These are phyloP conservation scores for Leucocoprinus leucothites DNA, from an alignment of 768 basidiomycete genomes.

Conservation along the genomic window DNA sequence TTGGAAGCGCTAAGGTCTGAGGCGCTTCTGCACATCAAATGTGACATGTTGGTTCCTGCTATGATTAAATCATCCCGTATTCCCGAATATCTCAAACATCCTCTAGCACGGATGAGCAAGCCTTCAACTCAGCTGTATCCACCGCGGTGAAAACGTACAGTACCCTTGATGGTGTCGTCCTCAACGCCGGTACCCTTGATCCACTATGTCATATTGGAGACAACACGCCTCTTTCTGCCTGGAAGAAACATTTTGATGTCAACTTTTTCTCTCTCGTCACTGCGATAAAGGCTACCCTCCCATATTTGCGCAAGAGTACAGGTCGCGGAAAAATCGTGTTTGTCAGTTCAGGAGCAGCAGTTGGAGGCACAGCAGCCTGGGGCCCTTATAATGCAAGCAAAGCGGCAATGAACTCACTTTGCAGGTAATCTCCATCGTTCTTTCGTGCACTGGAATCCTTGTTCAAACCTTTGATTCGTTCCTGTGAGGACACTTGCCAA, in stretches of 20 bases:
- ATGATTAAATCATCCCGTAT: constrained; percentile 5
- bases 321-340: constrained; percentile 70
- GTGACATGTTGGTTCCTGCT: constrained; percentile 66
- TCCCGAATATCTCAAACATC: constrained; percentile 11
- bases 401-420: constrained; percentile 86
- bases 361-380: constrained; percentile 67
- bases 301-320: constrained; percentile 60
- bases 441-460: not conserved
- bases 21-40: constrained; percentile 53
- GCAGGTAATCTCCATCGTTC: constrained; percentile 42
- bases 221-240: constrained; percentile 47
- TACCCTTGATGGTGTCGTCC: constrained; percentile 69
- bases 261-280: constrained; percentile 86
- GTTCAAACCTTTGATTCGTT: not conserved
- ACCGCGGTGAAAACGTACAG: constrained; percentile 52
- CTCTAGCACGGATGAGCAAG: constrained; percentile 55
- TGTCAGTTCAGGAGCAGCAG: constrained; percentile 83
- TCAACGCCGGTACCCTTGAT: constrained; percentile 82
- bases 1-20: constrained; percentile 46
- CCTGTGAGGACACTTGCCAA: constrained; percentile 68
- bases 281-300: constrained; percentile 63
- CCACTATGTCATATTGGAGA: constrained; percentile 63
- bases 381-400: constrained; percentile 82
- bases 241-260: constrained; percentile 76
- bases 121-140: constrained; percentile 53